A percentile compares a stretch with the other conserved stretches of the same genome.
phyloP scores from a whole-genome alignment of 805 yeast species.

The Pichia sporocuriosa region DNA sequence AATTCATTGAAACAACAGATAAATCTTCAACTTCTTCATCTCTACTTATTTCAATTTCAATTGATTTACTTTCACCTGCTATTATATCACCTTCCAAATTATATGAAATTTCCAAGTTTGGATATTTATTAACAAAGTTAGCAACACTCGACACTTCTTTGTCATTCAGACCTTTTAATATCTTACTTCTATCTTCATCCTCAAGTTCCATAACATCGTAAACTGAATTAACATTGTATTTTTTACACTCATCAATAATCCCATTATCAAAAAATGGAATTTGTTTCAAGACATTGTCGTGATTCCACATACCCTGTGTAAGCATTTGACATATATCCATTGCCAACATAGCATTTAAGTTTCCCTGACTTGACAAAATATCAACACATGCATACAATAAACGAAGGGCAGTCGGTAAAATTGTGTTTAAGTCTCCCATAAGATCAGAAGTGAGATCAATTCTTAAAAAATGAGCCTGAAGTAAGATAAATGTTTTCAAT shows the following conservation, averaged over 20 bases:
- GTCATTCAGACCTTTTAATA: constrained; percentile 48
- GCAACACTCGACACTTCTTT: constrained; percentile 61
- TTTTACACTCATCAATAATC: constrained; percentile 48
- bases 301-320: constrained; percentile 79
- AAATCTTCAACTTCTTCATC: constrained; percentile 74
- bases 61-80: constrained; percentile 38
- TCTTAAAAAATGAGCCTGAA: constrained; percentile 80
- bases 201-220: constrained; percentile 72
- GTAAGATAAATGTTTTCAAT: constrained; percentile 63
- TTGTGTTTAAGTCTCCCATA: constrained; percentile 44
- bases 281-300: constrained; percentile 72
- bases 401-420: constrained; percentile 44
- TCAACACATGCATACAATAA: constrained; percentile 68
- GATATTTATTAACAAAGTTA: constrained; percentile 82
- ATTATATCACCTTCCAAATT: constrained; percentile 37
- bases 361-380: constrained; percentile 71
- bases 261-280: constrained; percentile 57
- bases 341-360: constrained; percentile 66
- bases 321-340: constrained; percentile 89
- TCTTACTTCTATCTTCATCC: constrained; percentile 53
- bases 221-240: constrained; percentile 57
- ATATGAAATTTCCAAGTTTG: constrained; percentile 69
- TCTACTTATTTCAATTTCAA: constrained; percentile 47
- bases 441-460: constrained; percentile 56
- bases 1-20: constrained; percentile 50